Base-by-base conservation (phyloP, 139 green algal species). In the Deuterostichococcus epilithicus region DNA sequence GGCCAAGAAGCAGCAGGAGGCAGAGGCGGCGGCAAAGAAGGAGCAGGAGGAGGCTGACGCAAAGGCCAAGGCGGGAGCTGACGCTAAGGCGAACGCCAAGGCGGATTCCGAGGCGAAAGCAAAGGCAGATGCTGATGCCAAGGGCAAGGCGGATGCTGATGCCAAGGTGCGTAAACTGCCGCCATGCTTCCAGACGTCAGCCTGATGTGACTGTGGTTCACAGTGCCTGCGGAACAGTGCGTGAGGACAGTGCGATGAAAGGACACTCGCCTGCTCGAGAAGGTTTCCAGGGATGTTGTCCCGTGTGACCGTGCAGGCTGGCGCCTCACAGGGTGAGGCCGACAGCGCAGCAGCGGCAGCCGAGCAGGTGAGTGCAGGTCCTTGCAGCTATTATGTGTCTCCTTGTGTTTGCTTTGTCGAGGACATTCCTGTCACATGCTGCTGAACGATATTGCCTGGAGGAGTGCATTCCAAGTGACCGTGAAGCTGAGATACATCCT, bases 301-400 rank as follows among this genome's bases (percentile, higher is more conserved):
- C 1, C 68, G 34, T 20, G 33, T 42, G 32, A 22, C 68, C 3
- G 13, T 60, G 68, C 58, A 74, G 68, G 68, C 35, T 15, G 68
- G 32, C 18, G 68, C 33, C 23, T 0, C 28, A 0, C 32, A 37
- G 45, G 4, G 30, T 3, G 20, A 66, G 6, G 67, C 63, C 8
- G 36, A 78, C 28, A 28, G 15, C 23, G 74, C 18, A 25, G 23
- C 33, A 20, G 37, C 63, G 32, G 63, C 35, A n/a, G 28, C n/a
- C 6, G 37, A 59, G 44, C 73, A 76, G 77, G n/a, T 60, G 63
- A n/a, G 28, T 25, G 39, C 42, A 76, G 36, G 26, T 67, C 35
- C 70, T 68, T 37, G 66, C 42, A 59, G 20, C 25, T 1, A n/a
- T n/a, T n/a, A 10, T 4, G 34, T 59, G 42, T 18, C 23, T 52